Evolutionary conservation across 2,329 filamentous ascomycete genomes (phyloP).

Genomic region (Periglandula ipomoeae): DNA sequence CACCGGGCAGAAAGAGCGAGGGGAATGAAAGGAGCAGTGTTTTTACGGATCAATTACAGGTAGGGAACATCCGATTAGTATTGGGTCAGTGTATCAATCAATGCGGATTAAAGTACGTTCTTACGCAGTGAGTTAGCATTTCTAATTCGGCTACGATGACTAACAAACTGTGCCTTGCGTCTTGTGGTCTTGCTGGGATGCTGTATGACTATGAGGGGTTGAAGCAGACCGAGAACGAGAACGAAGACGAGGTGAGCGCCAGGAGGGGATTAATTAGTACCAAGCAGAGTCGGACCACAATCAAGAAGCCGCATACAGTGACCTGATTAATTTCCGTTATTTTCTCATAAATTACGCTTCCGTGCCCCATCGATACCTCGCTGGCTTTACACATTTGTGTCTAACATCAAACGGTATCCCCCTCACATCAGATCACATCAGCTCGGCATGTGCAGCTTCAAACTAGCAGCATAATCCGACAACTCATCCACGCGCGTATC

Average conservation of each 20-base stretch:
- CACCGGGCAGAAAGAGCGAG: not conserved
- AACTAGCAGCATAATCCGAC: constrained; percentile 3
- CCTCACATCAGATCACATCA: not conserved
- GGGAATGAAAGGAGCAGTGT: not conserved
- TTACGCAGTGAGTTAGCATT: too few species aligned
- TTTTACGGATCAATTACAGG: not conserved
- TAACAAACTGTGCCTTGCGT: too few species aligned
- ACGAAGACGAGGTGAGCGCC: not conserved
- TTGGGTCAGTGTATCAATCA: not conserved
- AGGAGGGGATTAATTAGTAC: too few species aligned
- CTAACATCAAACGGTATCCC: too few species aligned
- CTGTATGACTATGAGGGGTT: not conserved
- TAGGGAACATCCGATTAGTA: not conserved
- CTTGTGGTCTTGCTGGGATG: not conserved
- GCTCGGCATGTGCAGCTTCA: not conserved
- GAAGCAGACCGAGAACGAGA: not conserved
- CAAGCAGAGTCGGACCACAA: too few species aligned
- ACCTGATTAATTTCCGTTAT: too few species aligned
- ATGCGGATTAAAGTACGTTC: too few species aligned
- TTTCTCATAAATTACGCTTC: too few species aligned
- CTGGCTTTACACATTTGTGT: too few species aligned
- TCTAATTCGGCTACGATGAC: too few species aligned
- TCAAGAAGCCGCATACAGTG: too few species aligned
- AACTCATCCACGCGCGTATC: not conserved
- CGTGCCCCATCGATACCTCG: too few species aligned